Evolutionary conservation across 257 asterid species (phyloP).

Genomic region (Asclepias syriaca): DNA sequence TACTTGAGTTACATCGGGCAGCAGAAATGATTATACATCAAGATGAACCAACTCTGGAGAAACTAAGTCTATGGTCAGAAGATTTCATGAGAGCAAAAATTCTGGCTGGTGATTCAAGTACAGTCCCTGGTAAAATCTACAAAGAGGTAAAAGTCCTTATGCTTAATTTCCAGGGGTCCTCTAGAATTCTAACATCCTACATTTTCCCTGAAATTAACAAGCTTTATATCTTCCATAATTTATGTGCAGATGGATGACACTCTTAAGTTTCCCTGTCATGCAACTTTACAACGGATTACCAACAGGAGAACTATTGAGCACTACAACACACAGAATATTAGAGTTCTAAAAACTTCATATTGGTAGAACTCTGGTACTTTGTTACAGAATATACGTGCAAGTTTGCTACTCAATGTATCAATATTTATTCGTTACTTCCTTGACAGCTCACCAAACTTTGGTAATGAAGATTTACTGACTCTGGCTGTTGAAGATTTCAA

Average conservation of each 20-base stretch:
- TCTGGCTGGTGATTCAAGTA: constrained; percentile 26
- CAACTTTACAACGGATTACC: constrained; percentile 51
- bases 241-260: constrained; percentile 54
- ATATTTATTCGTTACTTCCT: constrained; percentile 14
- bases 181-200: constrained; percentile 4
- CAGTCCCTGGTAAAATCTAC: constrained; percentile 32
- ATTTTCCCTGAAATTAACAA: constrained; percentile 1
- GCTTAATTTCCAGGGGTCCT: constrained; percentile 10
- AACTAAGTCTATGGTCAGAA: constrained; percentile 43
- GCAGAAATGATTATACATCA: constrained; percentile 48
- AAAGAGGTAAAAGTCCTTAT: constrained; percentile 47
- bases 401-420: not conserved
- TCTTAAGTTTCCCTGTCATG: constrained; percentile 58
- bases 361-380: constrained; percentile 37
- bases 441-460: constrained; percentile 61
- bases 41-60: constrained; percentile 47
- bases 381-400: not conserved
- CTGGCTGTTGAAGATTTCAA: constrained; percentile 76
- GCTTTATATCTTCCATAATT: not conserved
- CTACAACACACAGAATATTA: constrained; percentile 43
- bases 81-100: constrained; percentile 43
- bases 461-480: constrained; percentile 54
- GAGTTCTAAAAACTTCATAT: constrained; percentile 66
- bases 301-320: constrained; percentile 58
- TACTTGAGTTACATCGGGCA: constrained; percentile 64